A percentile compares a stretch with the other conserved stretches of the same genome.
Evolutionary conservation across 2,329 filamentous ascomycete genomes (phyloP).

Genomic region (Capronia americana): DNA sequence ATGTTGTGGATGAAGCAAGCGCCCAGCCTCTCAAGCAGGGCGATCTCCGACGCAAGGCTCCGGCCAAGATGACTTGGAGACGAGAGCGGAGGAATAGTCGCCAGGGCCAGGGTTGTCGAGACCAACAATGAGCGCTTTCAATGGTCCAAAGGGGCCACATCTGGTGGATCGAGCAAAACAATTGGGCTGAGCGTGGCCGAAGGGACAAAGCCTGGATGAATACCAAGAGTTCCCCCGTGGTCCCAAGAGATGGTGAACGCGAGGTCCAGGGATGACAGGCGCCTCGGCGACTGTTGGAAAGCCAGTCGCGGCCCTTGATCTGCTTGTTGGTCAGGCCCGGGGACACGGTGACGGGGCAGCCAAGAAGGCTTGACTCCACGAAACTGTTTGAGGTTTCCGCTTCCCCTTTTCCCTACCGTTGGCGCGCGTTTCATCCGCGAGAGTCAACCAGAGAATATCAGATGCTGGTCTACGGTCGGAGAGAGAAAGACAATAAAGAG

Average conservation of each 20-base stretch:
- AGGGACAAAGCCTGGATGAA: neutral
- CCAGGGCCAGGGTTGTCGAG: neutral
- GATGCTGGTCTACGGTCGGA: too few species aligned
- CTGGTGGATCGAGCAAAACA: neutral
- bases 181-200: slow-evolving; percentile 1
- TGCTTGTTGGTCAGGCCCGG: neutral
- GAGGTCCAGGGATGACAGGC: slow-evolving; percentile 14
- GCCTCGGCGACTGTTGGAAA: neutral
- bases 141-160: neutral
- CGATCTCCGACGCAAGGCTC: slow-evolving; percentile 25
- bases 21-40: slow-evolving; percentile 7
- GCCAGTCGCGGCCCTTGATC: slow-evolving; percentile 1
- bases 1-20: slow-evolving; percentile 11
- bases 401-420: slow-evolving; percentile 3
- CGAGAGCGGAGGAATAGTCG: slow-evolving; percentile 2
- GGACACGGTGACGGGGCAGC: slow-evolving; percentile 5
- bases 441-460: neutral
- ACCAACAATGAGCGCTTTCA: slow-evolving; percentile 9
- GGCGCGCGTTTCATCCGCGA: slow-evolving; percentile 11
- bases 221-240: slow-evolving; percentile 4
- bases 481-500: neutral
- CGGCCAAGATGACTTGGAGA: slow-evolving; percentile 12
- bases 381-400: slow-evolving; percentile 17
- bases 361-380: slow-evolving; percentile 19
- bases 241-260: slow-evolving; percentile 8